Conservation (phyloP, 805 yeast genomes). For the Saccharomyces paradoxus region DNA sequence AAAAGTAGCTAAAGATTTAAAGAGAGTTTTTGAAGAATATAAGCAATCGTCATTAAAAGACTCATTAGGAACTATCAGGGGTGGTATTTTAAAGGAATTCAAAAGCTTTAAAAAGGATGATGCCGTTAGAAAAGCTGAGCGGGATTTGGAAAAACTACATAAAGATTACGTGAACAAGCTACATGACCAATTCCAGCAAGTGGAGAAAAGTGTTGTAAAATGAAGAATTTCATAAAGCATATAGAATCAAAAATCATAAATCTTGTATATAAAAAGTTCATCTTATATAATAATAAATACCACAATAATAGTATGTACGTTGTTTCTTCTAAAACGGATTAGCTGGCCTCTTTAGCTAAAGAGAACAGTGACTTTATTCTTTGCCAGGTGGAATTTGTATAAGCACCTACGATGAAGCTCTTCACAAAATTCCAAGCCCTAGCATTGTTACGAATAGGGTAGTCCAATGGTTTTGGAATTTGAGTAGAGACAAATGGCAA, state of each 20-base stretch:
- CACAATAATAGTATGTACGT: background rate
- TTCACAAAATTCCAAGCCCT: constrained; percentile 86
- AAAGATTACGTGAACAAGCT: constrained; percentile 56
- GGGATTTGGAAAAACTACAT: constrained; percentile 61
- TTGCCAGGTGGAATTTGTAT: constrained; percentile 67
- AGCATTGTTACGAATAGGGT: constrained; percentile 74
- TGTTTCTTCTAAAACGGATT: background rate
- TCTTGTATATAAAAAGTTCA: background rate
- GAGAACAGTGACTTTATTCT: constrained; percentile 47
- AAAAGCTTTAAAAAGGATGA: constrained; percentile 46
- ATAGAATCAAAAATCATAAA: background rate
- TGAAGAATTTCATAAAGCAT: constrained; percentile 1
- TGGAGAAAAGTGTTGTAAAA: constrained; percentile 39
- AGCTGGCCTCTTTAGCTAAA: constrained; percentile 38
- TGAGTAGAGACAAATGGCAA: constrained; percentile 69
- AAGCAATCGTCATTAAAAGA: constrained; percentile 42
- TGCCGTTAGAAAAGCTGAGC: constrained; percentile 44
- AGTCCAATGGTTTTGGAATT: constrained; percentile 85
- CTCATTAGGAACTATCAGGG: constrained; percentile 52
- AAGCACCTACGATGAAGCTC: constrained; percentile 76
- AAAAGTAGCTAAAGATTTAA: constrained; percentile 51
- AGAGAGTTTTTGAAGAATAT: constrained; percentile 56
- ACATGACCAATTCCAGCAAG: constrained; percentile 44
- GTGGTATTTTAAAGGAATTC: constrained; percentile 47
- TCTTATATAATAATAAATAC: background rate